Evolutionary conservation across 2,329 filamentous ascomycete species (phyloP).

Genomic region (Trichoderma endophyticum): DNA sequence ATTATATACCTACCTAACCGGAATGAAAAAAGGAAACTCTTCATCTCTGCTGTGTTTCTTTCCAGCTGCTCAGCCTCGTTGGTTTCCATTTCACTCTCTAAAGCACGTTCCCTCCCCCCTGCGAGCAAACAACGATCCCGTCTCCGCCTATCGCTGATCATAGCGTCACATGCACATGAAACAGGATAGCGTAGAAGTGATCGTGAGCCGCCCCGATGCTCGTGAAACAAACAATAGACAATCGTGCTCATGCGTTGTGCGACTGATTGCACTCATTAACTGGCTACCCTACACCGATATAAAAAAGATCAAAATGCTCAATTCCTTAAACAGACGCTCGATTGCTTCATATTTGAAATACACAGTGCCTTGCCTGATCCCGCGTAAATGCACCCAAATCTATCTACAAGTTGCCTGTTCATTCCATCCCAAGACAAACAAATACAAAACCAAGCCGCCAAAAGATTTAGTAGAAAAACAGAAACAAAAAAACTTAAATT

Average conservation of each 20-base stretch:
- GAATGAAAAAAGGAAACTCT: background rate
- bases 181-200: background rate
- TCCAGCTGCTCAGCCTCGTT: background rate
- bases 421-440: background rate
- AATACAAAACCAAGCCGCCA: background rate
- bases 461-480: background rate
- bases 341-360: background rate
- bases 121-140: background rate
- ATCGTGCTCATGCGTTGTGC: background rate
- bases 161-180: background rate
- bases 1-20: background rate
- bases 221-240: background rate
- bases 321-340: background rate
- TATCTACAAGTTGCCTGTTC: background rate
- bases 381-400: slow-evolving; percentile 3
- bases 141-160: background rate
- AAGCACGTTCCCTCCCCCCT: background rate
- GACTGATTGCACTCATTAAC: background rate
- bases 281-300: background rate
- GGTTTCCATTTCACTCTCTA: background rate
- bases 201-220: background rate
- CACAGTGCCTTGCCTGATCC: background rate
- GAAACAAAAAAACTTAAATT: background rate
- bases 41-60: background rate
- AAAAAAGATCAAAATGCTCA: background rate